Evolutionary conservation across 2,329 filamentous ascomycete genomes (phyloP).

Genomic region (Colletotrichum brevisporum): DNA sequence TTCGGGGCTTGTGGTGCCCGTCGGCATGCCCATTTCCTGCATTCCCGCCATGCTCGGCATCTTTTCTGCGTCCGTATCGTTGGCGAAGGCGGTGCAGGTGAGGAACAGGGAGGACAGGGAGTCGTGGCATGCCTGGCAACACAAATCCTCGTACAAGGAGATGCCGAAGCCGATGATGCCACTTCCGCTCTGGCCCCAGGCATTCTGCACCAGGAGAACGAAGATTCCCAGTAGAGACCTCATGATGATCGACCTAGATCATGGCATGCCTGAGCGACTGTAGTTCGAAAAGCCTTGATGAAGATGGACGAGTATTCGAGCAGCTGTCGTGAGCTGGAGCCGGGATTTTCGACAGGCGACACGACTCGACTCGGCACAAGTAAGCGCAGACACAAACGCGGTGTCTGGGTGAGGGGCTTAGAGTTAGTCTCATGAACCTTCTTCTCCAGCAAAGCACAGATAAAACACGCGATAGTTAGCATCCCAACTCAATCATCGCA

Average conservation of each 20-base stretch:
- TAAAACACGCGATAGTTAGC: neutral
- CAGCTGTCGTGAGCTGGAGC: neutral
- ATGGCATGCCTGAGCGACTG: neutral
- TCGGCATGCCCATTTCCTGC: constrained; percentile 32
- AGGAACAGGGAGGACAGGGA: constrained; percentile 15
- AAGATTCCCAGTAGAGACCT: neutral
- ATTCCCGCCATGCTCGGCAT: constrained; percentile 7
- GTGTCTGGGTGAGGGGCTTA: no score
- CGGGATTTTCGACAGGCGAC: no score
- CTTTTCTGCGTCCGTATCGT: neutral
- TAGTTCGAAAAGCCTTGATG: neutral
- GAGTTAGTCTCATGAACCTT: no score
- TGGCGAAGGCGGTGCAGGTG: constrained; percentile 19
- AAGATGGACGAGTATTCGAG: no score
- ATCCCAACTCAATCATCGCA: neutral
- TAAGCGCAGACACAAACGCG: no score
- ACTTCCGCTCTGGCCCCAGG: constrained; percentile 5
- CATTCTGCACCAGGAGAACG: neutral
- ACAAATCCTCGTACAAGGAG: constrained; percentile 14
- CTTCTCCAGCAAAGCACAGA: neutral
- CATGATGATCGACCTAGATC: neutral
- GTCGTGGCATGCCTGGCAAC: constrained; percentile 29
- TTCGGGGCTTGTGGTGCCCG: constrained; percentile 41
- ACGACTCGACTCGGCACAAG: no score
- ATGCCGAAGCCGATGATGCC: constrained; percentile 32